Evolutionary conservation across 176 grass and related monocot genomes (phyloP).

Genomic region (Rhynchospora tenuis): DNA sequence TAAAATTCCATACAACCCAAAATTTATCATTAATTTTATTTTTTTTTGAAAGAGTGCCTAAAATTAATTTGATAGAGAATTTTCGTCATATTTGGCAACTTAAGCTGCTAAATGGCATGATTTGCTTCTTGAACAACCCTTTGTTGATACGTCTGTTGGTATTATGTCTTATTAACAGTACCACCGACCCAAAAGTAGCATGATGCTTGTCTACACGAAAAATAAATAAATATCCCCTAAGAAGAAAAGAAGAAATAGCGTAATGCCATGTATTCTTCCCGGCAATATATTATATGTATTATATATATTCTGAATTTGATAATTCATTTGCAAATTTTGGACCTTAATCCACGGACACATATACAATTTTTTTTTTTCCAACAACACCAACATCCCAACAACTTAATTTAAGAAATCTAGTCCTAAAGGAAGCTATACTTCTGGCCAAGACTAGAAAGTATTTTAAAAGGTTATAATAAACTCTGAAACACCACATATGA

Average conservation of each 20-base stretch:
- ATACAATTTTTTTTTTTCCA: not conserved
- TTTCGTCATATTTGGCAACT: no score
- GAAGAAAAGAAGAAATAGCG: no score
- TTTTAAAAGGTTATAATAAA: not conserved
- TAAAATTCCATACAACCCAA: no score
- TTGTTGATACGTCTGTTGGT: no score
- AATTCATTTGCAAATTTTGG: not conserved
- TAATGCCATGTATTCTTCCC: not conserved
- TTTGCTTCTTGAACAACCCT: no score
- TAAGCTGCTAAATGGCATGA: no score
- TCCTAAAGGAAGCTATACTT: not conserved
- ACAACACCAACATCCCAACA: not conserved
- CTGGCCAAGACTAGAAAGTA: not conserved
- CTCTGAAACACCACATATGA: not conserved
- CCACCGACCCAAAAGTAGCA: not conserved
- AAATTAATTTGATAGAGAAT: no score
- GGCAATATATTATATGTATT: not conserved
- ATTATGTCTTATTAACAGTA: not conserved
- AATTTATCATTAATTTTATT: no score
- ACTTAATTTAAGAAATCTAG: not conserved
- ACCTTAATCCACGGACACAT: not conserved
- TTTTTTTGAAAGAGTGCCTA: no score
- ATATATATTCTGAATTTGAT: not conserved
- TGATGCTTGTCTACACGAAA: not conserved
- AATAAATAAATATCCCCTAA: not conserved